Evolutionary conservation across 192 early-diverging fungal genomes (phyloP).

Genomic region (Paraglomus brasilianum): DNA sequence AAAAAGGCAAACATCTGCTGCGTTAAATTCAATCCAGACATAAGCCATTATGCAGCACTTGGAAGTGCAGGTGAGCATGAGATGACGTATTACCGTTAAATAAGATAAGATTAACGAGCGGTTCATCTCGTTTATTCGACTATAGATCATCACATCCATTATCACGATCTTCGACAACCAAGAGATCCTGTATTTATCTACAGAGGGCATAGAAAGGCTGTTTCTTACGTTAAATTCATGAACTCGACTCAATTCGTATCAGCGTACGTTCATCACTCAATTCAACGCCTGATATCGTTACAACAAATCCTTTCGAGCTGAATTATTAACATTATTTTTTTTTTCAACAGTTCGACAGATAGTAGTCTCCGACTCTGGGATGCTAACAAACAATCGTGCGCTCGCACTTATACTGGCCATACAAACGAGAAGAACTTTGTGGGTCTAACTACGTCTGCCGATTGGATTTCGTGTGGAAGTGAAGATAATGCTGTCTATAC

Average conservation of each 20-base stretch:
- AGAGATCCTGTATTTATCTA: constrained; percentile 69
- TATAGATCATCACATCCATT: constrained; percentile 86
- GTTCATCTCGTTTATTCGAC: background rate
- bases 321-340: background rate
- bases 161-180: constrained; percentile 83
- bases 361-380: constrained; percentile 89
- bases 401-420: constrained; percentile 81
- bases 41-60: constrained; percentile 74
- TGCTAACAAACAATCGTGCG: constrained; percentile 48
- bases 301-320: constrained; percentile 1
- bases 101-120: background rate
- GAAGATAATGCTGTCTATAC: constrained; percentile 89
- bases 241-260: constrained; percentile 78
- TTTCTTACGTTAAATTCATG: constrained; percentile 91
- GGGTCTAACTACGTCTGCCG: constrained; percentile 76
- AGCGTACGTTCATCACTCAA: no score
- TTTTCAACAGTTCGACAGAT: constrained; percentile 71
- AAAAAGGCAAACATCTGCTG: constrained; percentile 89
- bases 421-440: constrained; percentile 97
- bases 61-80: constrained; percentile 80
- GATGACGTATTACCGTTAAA: constrained; percentile 24
- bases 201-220: constrained; percentile 88
- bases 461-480: constrained; percentile 92
- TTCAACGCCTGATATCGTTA: no score
- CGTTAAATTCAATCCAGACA: constrained; percentile 86